Evolutionary conservation across 2,329 filamentous ascomycete genomes (phyloP), one percentile per base, ranked within the genome.

Genomic region (Balansia obtecta): DNA sequence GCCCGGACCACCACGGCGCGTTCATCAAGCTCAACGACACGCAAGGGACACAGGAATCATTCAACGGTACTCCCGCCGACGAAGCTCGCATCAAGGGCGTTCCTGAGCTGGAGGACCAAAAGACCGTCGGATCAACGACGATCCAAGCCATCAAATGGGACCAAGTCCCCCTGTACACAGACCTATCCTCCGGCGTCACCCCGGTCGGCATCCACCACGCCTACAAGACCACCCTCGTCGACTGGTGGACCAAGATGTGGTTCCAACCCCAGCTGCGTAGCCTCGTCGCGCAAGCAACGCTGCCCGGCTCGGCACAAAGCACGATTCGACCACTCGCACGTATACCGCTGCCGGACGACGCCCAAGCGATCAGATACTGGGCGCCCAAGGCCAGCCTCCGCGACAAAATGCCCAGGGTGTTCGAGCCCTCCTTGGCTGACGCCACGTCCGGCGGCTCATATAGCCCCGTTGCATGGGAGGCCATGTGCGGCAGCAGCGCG

Each of bases 181-280:
- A 68, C 52, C 65, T 68, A 47, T 66, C 60, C 58, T 65, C 16
- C 16, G 66, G 66, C 32, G 57, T 58, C 16, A 60, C 62, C 1
- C 65, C 66, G 27, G 60, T 67, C 13, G 66, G 63, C 9, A 65
- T 68, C 45, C 65, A 68, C 48, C 66, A 68, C 51, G 65, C 68
- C 6, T 58, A 64, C 45, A 67, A 68, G 52, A 47, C 58, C 4
- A 61, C 54, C 50, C 49, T 68, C 3, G 57, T 58, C 48, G 47
- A 65, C 22, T 68, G 65, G 65, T 68, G 66, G 66, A 54, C 54
- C 48, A 60, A 55, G 49, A 68, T 62, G 60, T 68, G 66, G 66
- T 68, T 64, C 54, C 56, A 65, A 50, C 58, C 61, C 0, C 56
- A 58, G 11, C 56, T 68, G 20, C 61, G 66, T 13, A 56, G 59